Evolutionary conservation across 495 filamentous ascomycete species (phyloP).

Genomic region (Daldinia childiae): DNA sequence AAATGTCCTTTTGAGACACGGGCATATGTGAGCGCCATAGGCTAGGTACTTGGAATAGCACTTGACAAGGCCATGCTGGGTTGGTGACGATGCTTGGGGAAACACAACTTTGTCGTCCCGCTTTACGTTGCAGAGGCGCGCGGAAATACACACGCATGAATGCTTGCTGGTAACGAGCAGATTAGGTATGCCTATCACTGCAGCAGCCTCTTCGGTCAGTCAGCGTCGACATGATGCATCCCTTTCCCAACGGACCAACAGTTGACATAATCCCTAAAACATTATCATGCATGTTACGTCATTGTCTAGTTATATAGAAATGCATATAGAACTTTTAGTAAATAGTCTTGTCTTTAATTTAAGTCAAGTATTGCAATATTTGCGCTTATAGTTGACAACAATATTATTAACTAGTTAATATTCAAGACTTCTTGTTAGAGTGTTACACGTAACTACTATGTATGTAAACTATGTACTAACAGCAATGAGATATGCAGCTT

Average conservation of each 20-base stretch:
- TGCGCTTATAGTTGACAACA: neutral
- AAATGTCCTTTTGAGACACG: conserved; percentile 22
- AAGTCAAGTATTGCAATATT: conserved; percentile 7
- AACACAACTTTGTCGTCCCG: conserved; percentile 22
- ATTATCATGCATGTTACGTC: neutral
- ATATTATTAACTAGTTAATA: neutral
- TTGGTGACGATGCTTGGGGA: conserved; percentile 20
- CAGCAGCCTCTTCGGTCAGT: conserved; percentile 12
- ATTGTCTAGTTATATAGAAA: neutral
- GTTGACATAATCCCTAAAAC: conserved; percentile 17
- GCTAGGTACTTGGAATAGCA: conserved; percentile 14
- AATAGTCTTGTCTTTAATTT: conserved; percentile 11
- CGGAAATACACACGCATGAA: conserved; percentile 13
- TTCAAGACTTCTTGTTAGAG: conserved; percentile 19
- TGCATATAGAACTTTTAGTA: neutral
- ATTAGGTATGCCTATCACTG: conserved; percentile 22
- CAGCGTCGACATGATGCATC: conserved; percentile 25
- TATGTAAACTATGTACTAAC: conserved; percentile 14
- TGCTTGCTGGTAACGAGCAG: conserved; percentile 23
- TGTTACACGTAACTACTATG: neutral
- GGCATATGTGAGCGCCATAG: conserved; percentile 25
- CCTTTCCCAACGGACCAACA: conserved; percentile 36
- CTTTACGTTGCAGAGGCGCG: conserved; percentile 29
- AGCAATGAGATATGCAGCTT: conserved; percentile 19
- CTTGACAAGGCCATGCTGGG: conserved; percentile 19